Percentiles rank a stretch among this genome's conserved stretches.
phyloP scores from a whole-genome alignment of 148 eudicot species.

The Rheum nobile region DNA sequence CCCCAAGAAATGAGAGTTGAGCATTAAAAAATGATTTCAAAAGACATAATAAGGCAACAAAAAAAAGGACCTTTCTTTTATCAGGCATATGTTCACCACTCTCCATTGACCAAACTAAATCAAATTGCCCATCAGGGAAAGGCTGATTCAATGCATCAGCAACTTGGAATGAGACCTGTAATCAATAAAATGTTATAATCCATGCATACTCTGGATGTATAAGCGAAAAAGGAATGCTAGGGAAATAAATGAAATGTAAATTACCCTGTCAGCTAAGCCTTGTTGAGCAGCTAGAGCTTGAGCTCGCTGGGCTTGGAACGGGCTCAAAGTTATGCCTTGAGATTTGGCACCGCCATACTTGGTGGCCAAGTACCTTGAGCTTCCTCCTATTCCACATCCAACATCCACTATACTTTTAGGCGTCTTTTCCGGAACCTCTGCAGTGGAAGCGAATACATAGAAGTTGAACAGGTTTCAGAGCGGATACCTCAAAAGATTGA shows the following conservation, averaged over 20 bases:
- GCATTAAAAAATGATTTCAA: not conserved
- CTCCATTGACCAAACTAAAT: conserved; percentile 98
- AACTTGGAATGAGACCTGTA: conserved; percentile 80
- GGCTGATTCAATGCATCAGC: conserved; percentile 95
- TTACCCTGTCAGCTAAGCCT: conserved; percentile 72
- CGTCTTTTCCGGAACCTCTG: conserved; percentile 8
- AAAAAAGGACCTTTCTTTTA: conserved; percentile 51
- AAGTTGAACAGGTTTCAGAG: not conserved
- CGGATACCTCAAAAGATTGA: not conserved
- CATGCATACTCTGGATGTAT: not conserved
- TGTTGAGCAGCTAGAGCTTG: conserved; percentile 69
- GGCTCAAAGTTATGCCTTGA: conserved; percentile 76
- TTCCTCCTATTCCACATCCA: conserved; percentile 94
- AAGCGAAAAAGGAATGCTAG: not conserved
- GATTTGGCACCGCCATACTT: conserved; percentile 58
- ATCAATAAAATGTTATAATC: not conserved
- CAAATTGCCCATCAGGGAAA: conserved; percentile 78
- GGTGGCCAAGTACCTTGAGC: conserved; percentile 66
- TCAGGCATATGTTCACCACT: conserved; percentile 99
- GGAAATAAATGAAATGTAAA: not conserved
- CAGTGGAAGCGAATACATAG: not conserved
- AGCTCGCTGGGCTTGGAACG: conserved; percentile 79
- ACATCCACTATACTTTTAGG: conserved; percentile 64
- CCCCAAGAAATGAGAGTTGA: not conserved
- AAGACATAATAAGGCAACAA: not conserved